These are phyloP conservation scores for Picochlorum costavermella DNA, from an alignment of 139 green algal species.

Conservation along the genomic window DNA sequence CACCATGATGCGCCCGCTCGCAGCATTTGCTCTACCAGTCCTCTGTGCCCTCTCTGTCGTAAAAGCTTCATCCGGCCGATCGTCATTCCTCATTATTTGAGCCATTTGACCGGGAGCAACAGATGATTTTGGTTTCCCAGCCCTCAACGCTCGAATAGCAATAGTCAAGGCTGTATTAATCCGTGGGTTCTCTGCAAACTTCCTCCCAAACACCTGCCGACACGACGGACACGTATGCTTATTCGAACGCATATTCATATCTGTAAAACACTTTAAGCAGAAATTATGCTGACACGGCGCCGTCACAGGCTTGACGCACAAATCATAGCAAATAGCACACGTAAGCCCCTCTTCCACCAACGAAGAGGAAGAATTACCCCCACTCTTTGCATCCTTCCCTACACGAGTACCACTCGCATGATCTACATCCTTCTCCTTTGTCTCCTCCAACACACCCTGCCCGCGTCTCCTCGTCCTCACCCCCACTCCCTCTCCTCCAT, in stretches of 20 bases:
- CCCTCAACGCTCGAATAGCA: slow-evolving; percentile 60
- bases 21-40: slow-evolving; percentile 78
- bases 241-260: slow-evolving; percentile 57
- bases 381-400: neutral
- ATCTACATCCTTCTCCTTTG: neutral
- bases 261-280: slow-evolving; percentile 82
- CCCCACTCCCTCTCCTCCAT: no score
- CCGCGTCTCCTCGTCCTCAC: neutral
- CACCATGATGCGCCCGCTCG: slow-evolving; percentile 80
- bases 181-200: slow-evolving; percentile 65
- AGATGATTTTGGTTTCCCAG: slow-evolving; percentile 12
- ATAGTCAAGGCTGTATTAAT: slow-evolving; percentile 81
- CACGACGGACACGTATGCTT: slow-evolving; percentile 78
- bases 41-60: slow-evolving; percentile 67
- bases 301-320: slow-evolving; percentile 81
- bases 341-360: slow-evolving; percentile 49
- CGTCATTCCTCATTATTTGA: slow-evolving; percentile 37
- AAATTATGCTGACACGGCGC: slow-evolving; percentile 95
- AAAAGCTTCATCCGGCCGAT: slow-evolving; percentile 83
- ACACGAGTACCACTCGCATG: neutral
- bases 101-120: slow-evolving; percentile 10
- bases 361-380: neutral
- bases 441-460: neutral
- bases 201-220: slow-evolving; percentile 52
- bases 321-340: slow-evolving; percentile 77